Base-by-base conservation (phyloP, 768 basidiomycete genomes). In the Suillus fuscotomentosus region DNA sequence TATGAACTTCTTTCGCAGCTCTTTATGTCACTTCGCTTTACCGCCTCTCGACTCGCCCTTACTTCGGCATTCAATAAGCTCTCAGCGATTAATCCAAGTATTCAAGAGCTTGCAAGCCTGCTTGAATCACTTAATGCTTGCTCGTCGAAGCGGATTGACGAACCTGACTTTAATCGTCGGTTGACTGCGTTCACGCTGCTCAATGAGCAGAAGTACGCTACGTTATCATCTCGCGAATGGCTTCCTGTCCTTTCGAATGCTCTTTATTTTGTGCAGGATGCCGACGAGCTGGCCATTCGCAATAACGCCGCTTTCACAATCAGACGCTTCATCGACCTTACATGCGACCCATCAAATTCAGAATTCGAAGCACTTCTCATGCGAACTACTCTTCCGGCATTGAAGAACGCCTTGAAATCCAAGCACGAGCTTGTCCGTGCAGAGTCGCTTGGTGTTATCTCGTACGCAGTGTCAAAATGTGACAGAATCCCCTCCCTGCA, bases 151-250 rank as follows among this genome's bases (percentile, higher is more conserved):
- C 84, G 95, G 8, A 75, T 95, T 41, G 94, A 97, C 63, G 95
- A 99, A 71, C 92, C 95, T 3, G 94, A 99, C 74, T 98, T 97
- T 68, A 92, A 96, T 63, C 83, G 86, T 36, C 89, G 97, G 2
- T 79, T 99, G 3, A 73, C 76, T 1, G 95, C 93, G 0, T 97
- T 94, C 76, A 80, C 85, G 1, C 73, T 72, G 14, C 78, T 99
- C 57, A 97, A 95, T 74, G 94, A 95, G 66, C 78, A 74, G 0
- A 61, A 83, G 20, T 85, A 89, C 71, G 67, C 72, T 57, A 75
- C 78, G 0, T 72, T 95, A 3, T 80, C 84, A 0, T 73, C 78
- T 2, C 72, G 79, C 0, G 83, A 91, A 38, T 99, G 97, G 97
- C 73, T 90, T 31, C 91, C 95, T 1, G 64, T 98, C 54, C 74